Conservation (phyloP, 2,329 filamentous ascomycete species). For the Ascochyta koolunga region DNA sequence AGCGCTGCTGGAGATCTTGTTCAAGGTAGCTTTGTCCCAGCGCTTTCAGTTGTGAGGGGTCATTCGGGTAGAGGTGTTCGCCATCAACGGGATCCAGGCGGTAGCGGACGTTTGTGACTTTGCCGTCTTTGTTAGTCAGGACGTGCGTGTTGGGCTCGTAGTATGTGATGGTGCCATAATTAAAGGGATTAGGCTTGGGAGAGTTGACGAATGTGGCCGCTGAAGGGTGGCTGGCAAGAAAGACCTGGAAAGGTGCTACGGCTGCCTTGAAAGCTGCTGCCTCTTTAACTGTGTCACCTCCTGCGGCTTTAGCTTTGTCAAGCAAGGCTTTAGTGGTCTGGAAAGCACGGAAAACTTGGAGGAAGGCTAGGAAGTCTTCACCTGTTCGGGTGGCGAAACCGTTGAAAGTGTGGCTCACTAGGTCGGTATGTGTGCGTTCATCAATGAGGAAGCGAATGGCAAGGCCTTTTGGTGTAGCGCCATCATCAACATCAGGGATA, state of each 20-base stretch:
- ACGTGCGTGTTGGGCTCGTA: slow-evolving; percentile 18
- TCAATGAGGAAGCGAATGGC: slow-evolving; percentile 15
- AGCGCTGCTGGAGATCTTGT: slow-evolving; percentile 6
- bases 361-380: slow-evolving; percentile 14
- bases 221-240: slow-evolving; percentile 89
- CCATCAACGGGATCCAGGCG: slow-evolving; percentile 14
- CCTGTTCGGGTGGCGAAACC: slow-evolving; percentile 14
- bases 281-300: slow-evolving; percentile 8
- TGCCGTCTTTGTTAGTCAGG: slow-evolving; percentile 9
- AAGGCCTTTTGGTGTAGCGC: slow-evolving; percentile 15
- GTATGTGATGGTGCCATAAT: slow-evolving; percentile 62
- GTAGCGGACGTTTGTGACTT: slow-evolving; percentile 9
- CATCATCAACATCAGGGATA: slow-evolving; percentile 11
- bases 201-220: slow-evolving; percentile 80
- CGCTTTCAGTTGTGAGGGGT: not conserved
- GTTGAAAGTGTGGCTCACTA: slow-evolving; percentile 16
- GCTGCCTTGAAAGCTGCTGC: slow-evolving; percentile 47
- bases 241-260: slow-evolving; percentile 80
- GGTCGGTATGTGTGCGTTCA: slow-evolving; percentile 12
- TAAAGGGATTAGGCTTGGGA: slow-evolving; percentile 90
- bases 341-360: slow-evolving; percentile 14
- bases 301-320: slow-evolving; percentile 4
- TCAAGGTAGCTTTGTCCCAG: slow-evolving; percentile 12
- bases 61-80: slow-evolving; percentile 10
- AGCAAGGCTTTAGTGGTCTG: slow-evolving; percentile 10